Evolutionary conservation across 371 early-diverging fungal species (phyloP).

Genomic region (Blastocladiella emersonii): DNA sequence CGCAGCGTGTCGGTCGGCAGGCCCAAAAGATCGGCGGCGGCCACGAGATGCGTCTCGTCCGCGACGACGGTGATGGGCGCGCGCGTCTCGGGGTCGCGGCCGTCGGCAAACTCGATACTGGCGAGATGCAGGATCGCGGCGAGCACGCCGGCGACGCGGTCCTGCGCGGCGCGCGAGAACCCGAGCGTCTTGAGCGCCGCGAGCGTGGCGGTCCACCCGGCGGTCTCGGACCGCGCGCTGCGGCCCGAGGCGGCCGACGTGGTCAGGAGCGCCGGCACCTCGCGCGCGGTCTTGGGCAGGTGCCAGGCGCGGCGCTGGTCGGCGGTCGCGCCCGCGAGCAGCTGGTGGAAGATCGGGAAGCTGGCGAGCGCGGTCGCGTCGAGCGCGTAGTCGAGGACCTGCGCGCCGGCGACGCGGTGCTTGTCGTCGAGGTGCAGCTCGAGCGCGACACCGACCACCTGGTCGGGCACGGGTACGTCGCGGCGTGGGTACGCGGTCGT

Average conservation of each 20-base stretch:
- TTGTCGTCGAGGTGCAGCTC: background rate
- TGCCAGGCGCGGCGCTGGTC: background rate
- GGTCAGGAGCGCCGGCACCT: too few species aligned
- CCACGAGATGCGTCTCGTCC: slow-evolving; percentile 52
- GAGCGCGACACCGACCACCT: background rate
- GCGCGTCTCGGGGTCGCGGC: slow-evolving; percentile 34
- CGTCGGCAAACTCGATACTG: slow-evolving; percentile 66
- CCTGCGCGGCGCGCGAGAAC: slow-evolving; percentile 58
- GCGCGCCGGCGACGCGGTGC: background rate
- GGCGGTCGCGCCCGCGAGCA: background rate
- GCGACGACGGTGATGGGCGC: slow-evolving; percentile 52
- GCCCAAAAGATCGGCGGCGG: slow-evolving; percentile 73
- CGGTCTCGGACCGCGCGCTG: background rate
- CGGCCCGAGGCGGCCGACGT: background rate
- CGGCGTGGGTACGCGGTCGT: too few species aligned
- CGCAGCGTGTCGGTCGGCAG: slow-evolving; percentile 64
- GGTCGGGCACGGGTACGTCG: too few species aligned
- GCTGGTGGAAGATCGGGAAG: background rate
- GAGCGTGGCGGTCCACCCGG: background rate
- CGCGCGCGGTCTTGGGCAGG: too few species aligned
- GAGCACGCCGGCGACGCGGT: slow-evolving; percentile 66
- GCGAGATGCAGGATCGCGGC: slow-evolving; percentile 82
- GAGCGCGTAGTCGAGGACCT: background rate
- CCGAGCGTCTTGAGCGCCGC: slow-evolving; percentile 64
- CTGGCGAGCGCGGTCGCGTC: background rate